Conservation (phyloP, 2,329 filamentous ascomycete genomes). For the Annulohypoxylon truncatum region DNA sequence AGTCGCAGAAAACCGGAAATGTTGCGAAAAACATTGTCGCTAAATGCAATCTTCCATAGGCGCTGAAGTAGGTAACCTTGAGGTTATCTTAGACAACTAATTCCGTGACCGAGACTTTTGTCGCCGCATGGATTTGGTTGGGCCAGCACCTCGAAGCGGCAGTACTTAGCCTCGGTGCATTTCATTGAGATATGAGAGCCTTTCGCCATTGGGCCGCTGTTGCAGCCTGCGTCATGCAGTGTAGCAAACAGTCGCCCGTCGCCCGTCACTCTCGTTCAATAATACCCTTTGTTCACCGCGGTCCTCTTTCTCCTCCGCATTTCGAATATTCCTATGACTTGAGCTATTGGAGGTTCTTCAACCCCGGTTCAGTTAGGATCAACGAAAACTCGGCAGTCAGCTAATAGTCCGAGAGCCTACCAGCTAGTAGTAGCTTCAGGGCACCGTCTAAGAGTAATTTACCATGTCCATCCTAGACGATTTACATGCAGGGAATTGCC, state of each 20-base stretch:
- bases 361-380: background rate
- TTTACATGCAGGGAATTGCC: conserved; percentile 5
- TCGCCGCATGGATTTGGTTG: conserved; percentile 20
- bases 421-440: background rate
- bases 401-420: background rate
- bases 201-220: conserved; percentile 28
- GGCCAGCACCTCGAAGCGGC: conserved; percentile 35
- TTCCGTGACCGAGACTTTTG: conserved; percentile 33
- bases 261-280: conserved; percentile 14
- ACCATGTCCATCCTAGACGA: background rate
- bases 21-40: conserved; percentile 23
- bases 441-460: background rate
- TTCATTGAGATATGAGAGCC: conserved; percentile 26
- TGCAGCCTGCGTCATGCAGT: conserved; percentile 36
- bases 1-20: background rate
- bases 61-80: conserved; percentile 43
- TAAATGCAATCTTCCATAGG: conserved; percentile 40
- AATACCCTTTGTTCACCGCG: conserved; percentile 25
- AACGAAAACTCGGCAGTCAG: background rate
- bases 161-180: conserved; percentile 43
- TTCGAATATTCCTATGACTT: background rate
- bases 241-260: conserved; percentile 40
- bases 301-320: background rate
- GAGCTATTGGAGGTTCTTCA: background rate
- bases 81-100: conserved; percentile 29